Evolutionary conservation across 495 filamentous ascomycete genomes (phyloP).

Genomic region (Astrothelium macrocarpum): DNA sequence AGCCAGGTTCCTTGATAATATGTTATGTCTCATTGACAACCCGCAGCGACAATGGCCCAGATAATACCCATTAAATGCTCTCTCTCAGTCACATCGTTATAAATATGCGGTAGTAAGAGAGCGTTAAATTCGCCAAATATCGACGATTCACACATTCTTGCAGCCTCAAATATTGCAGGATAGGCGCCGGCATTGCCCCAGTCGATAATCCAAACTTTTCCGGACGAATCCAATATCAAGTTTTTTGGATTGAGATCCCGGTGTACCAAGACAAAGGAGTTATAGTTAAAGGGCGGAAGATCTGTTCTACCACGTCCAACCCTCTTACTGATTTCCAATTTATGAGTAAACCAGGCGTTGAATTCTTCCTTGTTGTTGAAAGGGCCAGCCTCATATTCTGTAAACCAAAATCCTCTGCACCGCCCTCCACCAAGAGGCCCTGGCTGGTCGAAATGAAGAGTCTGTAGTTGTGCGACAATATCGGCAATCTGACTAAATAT

Average conservation of each 20-base stretch:
- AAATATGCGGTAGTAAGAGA: background rate
- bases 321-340: background rate
- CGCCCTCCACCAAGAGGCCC: background rate
- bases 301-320: background rate
- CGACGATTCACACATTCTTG: background rate
- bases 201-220: slow-evolving; percentile 5
- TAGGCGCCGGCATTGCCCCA: background rate
- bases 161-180: background rate
- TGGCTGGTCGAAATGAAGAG: background rate
- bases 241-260: background rate
- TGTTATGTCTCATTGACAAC: background rate
- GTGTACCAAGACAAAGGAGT: slow-evolving; percentile 1
- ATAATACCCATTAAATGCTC: background rate
- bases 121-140: background rate
- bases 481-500: background rate
- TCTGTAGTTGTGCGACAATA: background rate
- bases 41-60: background rate
- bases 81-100: slow-evolving; percentile 1
- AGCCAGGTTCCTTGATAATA: background rate
- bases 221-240: background rate
- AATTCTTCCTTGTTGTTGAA: background rate
- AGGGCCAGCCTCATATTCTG: background rate
- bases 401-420: background rate
- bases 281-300: background rate
- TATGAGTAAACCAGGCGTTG: slow-evolving; percentile 1